phyloP scores from a whole-genome alignment of 2,329 filamentous ascomycete genomes.

The Teratosphaeria viscida region DNA sequence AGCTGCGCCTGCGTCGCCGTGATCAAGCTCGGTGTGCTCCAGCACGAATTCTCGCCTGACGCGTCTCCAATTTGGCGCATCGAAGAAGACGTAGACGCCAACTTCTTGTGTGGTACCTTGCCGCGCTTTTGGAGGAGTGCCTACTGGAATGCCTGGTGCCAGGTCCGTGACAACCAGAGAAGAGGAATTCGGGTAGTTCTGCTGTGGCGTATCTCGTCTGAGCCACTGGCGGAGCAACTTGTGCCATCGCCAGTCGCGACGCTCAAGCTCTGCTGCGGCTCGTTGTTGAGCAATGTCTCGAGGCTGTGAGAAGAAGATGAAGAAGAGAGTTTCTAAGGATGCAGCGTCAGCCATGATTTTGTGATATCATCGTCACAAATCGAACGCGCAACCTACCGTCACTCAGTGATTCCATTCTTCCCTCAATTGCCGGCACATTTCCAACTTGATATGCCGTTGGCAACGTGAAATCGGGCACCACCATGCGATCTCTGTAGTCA shows the following conservation, averaged over 20 bases:
- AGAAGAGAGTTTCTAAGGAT: conserved; percentile 53
- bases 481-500: conserved; percentile 35
- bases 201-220: conserved; percentile 38
- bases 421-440: conserved; percentile 52
- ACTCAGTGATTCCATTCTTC: conserved; percentile 23
- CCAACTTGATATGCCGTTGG: conserved; percentile 55
- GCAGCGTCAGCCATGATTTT: conserved; percentile 4
- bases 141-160: conserved; percentile 16
- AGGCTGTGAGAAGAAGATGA: conserved; percentile 60
- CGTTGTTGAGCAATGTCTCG: conserved; percentile 56
- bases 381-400: conserved; percentile 18
- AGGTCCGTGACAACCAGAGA: conserved; percentile 20
- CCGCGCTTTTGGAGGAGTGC: conserved; percentile 28
- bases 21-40: conserved; percentile 42
- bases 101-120: conserved; percentile 40
- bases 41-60: conserved; percentile 43
- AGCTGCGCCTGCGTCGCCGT: conserved; percentile 16
- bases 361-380: not conserved
- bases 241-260: conserved; percentile 45
- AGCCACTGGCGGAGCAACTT: conserved; percentile 45
- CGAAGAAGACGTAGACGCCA: conserved; percentile 46
- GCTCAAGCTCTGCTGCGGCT: conserved; percentile 50
- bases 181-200: conserved; percentile 8
- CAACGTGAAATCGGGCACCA: conserved; percentile 54
- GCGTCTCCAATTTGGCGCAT: conserved; percentile 42